A percentile compares a stretch with the other conserved stretches of the same genome.
phyloP scores from a whole-genome alignment of 2,329 filamentous ascomycete species.

The Phoma sp. region DNA sequence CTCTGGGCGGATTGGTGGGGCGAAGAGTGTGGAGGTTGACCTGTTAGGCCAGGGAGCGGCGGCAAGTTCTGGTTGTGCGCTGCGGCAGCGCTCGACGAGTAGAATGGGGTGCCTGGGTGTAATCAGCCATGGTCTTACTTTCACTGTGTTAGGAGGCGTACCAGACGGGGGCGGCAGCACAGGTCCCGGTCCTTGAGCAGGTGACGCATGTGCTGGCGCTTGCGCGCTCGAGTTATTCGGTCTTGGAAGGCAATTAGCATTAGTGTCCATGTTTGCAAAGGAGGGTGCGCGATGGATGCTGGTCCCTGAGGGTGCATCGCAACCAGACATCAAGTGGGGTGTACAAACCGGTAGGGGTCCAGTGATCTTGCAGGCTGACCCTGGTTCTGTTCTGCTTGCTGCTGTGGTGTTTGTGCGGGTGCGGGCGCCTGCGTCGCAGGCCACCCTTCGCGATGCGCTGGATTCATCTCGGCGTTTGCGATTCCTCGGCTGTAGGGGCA shows the following conservation, averaged over 20 bases:
- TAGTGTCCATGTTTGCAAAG: slow-evolving; percentile 24
- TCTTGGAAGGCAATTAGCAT: slow-evolving; percentile 28
- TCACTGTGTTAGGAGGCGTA: slow-evolving; percentile 29
- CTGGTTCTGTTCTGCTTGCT: slow-evolving; percentile 45
- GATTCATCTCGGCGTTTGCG: slow-evolving; percentile 48
- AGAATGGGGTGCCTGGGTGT: slow-evolving; percentile 46
- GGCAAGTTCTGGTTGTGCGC: slow-evolving; percentile 53
- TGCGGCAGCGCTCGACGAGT: slow-evolving; percentile 45
- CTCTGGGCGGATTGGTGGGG: slow-evolving; percentile 45
- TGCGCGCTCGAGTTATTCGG: slow-evolving; percentile 42
- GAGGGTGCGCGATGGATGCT: slow-evolving; percentile 20
- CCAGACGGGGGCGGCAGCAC: slow-evolving; percentile 50
- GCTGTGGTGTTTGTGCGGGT: slow-evolving; percentile 50
- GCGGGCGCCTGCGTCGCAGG: slow-evolving; percentile 53
- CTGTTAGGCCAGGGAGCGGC: slow-evolving; percentile 51
- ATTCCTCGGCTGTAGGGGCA: slow-evolving; percentile 34
- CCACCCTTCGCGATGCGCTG: slow-evolving; percentile 51
- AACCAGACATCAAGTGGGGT: slow-evolving; percentile 8
- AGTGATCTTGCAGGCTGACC: slow-evolving; percentile 42
- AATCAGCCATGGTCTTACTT: slow-evolving; percentile 24
- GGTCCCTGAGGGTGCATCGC: slow-evolving; percentile 23
- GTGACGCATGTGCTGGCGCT: slow-evolving; percentile 41
- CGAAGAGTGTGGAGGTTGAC: slow-evolving; percentile 52
- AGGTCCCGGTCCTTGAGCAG: slow-evolving; percentile 44
- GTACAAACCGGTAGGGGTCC: slow-evolving; percentile 45